Percentiles rank a stretch among this genome's conserved stretches.
These are phyloP conservation scores for Kwoniella sp. DNA, from an alignment of 768 basidiomycete genomes.

Conservation along the genomic window DNA sequence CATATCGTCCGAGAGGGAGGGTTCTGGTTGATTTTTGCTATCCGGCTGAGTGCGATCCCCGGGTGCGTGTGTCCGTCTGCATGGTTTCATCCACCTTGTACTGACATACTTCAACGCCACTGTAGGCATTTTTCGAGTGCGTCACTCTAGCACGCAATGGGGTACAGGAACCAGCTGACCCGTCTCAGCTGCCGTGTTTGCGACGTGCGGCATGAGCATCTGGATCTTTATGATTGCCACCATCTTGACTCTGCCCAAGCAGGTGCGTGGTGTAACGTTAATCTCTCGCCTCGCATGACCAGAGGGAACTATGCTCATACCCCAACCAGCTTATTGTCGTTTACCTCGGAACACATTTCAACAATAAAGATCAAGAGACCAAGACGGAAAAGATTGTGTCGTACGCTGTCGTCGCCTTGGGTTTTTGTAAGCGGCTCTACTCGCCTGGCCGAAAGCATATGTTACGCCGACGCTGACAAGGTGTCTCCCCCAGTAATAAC, in stretches of 20 bases:
- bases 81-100: no score
- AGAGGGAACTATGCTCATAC: background rate
- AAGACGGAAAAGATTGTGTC: constrained; percentile 62
- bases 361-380: constrained; percentile 47
- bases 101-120: background rate
- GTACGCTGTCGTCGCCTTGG: constrained; percentile 64
- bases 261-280: constrained; percentile 25
- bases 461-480: no score
- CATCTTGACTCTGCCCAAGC: constrained; percentile 46
- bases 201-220: constrained; percentile 46
- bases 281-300: background rate
- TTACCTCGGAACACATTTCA: constrained; percentile 66
- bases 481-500: constrained; percentile 46
- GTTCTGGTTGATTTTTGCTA: constrained; percentile 48
- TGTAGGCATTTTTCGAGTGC: constrained; percentile 19
- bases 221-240: constrained; percentile 42
- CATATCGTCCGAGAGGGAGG: constrained; percentile 51
- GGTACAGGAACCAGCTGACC: background rate
- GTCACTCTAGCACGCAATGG: background rate
- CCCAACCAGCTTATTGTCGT: constrained; percentile 69
- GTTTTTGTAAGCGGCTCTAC: constrained; percentile 50
- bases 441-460: no score
- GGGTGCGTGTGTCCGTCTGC: constrained; percentile 39
- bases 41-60: constrained; percentile 49
- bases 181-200: constrained; percentile 42